Conservation (phyloP, 768 basidiomycete genomes). For the Suillus ampliporus region DNA sequence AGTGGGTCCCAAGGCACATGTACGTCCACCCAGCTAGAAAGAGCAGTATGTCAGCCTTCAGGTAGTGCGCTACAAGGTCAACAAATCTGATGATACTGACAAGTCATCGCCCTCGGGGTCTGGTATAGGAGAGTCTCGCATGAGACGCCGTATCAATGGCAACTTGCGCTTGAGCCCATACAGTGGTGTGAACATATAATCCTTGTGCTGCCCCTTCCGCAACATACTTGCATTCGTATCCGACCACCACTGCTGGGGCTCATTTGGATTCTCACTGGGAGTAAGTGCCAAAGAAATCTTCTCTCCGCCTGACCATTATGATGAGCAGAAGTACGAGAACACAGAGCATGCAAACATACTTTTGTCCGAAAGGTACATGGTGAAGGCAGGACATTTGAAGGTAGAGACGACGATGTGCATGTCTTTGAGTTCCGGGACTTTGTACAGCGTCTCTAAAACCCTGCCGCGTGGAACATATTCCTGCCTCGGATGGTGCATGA, state of each 20-base stretch:
- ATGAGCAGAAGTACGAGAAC: neutral
- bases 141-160: neutral
- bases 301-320: slow-evolving; percentile 15
- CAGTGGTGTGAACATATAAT: slow-evolving; percentile 17
- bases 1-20: slow-evolving; percentile 26
- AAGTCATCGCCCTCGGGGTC: slow-evolving; percentile 6
- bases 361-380: slow-evolving; percentile 30
- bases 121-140: slow-evolving; percentile 13
- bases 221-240: slow-evolving; percentile 10
- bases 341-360: neutral
- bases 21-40: slow-evolving; percentile 23
- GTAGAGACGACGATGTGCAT: slow-evolving; percentile 32
- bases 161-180: slow-evolving; percentile 17
- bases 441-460: slow-evolving; percentile 22
- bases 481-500: slow-evolving; percentile 31
- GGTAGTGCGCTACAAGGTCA: neutral
- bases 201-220: slow-evolving; percentile 1
- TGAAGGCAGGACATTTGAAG: slow-evolving; percentile 33
- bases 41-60: neutral
- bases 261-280: neutral
- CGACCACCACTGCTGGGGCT: neutral
- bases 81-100: slow-evolving; percentile 12
- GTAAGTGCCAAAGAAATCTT: slow-evolving; percentile 19
- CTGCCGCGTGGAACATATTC: slow-evolving; percentile 20
- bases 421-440: slow-evolving; percentile 20